Conservation (phyloP, 2,329 filamentous ascomycete species). For the Aspergillus fumigatus region DNA sequence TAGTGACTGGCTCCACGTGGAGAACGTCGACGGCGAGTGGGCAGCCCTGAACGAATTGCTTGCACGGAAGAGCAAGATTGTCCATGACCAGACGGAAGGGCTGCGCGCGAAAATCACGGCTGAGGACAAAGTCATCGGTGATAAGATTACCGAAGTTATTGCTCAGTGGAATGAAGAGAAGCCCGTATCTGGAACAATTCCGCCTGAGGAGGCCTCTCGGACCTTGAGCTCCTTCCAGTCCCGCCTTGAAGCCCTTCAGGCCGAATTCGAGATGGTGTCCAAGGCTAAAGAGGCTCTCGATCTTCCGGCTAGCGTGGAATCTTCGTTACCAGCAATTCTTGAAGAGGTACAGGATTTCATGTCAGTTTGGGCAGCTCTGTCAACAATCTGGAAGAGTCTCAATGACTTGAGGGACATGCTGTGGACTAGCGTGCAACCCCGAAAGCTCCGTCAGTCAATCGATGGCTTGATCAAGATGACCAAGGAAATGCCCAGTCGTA, state of each 20-base stretch:
- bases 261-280: slow-evolving; percentile 86
- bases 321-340: slow-evolving; percentile 75
- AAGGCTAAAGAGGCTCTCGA: slow-evolving; percentile 97
- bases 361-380: slow-evolving; percentile 93
- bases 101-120: slow-evolving; percentile 90
- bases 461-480: slow-evolving; percentile 95
- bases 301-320: slow-evolving; percentile 73
- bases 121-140: slow-evolving; percentile 84
- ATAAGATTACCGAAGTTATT: slow-evolving; percentile 82
- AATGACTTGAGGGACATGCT: slow-evolving; percentile 88
- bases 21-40: slow-evolving; percentile 97
- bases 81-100: slow-evolving; percentile 93
- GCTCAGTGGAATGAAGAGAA: slow-evolving; percentile 93
- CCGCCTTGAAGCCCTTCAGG: slow-evolving; percentile 77
- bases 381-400: slow-evolving; percentile 93
- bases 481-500: slow-evolving; percentile 97
- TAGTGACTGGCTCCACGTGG: slow-evolving; percentile 88
- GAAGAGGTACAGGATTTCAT: slow-evolving; percentile 99
- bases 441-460: slow-evolving; percentile 84
- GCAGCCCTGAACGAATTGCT: slow-evolving; percentile 87
- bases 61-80: slow-evolving; percentile 86
- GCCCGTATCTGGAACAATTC: slow-evolving; percentile 89
- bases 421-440: slow-evolving; percentile 93
- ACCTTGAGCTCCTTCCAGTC: slow-evolving; percentile 78
- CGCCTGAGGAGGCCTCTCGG: slow-evolving; percentile 79